Base-by-base conservation (phyloP, 306 rosid species). In the Cucumis hystrix region DNA sequence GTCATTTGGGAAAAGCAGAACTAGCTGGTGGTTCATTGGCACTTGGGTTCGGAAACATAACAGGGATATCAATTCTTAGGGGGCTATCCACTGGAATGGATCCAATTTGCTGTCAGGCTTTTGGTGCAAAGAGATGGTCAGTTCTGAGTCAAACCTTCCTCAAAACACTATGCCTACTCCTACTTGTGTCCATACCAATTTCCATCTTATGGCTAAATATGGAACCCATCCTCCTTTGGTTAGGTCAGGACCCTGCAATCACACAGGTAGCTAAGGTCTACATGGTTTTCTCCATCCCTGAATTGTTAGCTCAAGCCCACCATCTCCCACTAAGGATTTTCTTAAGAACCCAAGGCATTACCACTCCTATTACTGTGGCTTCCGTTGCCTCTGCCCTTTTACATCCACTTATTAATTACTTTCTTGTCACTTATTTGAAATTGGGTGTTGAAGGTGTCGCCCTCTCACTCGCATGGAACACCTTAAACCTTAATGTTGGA, bases 91-190 rank as follows among this genome's bases (percentile, higher is more conserved):
- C 83, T 58, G 98, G 97, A 54, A 93, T 93, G 98, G 97, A 93
- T 28, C 95, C 97, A 18, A 91, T 91, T n/a, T 94, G 98, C 74
- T 89, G 96, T 77, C 98, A 94, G 87, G 98, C 98, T 4, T 94
- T 74, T 72, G 96, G 98, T 2, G 93, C 97, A 39, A 86, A 90
- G 74, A 86, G 91, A 79, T 87, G 85, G 86, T 80, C 90, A 74
- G 86, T 94, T 69, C 84, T 94, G 1, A 80, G 84, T 82, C 98
- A 90, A 77, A 86, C 97, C 75, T 84, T 87, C 75, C 85, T 80
- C 41, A 89, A 82, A 86, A 92, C 97, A 0, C 7, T 89, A 0
- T 90, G 85, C 77, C 97, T 94, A 79, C 97, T 92, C 49, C 68
- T 92, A 3, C 62, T 90, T 16, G 97, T 94, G 17, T 57, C 95